These are phyloP conservation scores for Leccinum subspadiceum DNA, from an alignment of 1,284 basidiomycete genomes.

Conservation along the genomic window DNA sequence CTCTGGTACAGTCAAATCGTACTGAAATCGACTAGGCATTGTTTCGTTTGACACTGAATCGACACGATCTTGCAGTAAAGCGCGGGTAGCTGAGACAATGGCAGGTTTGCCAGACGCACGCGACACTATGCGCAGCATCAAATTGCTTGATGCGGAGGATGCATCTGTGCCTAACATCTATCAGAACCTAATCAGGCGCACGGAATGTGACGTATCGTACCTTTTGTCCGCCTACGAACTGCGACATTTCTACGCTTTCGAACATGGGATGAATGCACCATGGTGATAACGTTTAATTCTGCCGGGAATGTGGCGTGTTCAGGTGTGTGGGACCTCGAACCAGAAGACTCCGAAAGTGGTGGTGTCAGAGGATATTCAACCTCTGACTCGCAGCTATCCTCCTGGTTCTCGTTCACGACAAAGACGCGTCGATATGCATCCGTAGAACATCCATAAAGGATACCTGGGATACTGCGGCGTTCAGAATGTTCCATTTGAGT, in stretches of 20 bases:
- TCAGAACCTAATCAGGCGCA: slow-evolving; percentile 11
- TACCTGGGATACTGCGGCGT: slow-evolving; percentile 37
- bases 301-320: slow-evolving; percentile 31
- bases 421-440: slow-evolving; percentile 39
- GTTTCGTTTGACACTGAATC: slow-evolving; percentile 3
- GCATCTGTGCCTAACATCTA: slow-evolving; percentile 6
- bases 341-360: slow-evolving; percentile 65
- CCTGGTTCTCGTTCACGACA: slow-evolving; percentile 27
- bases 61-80: slow-evolving; percentile 28
- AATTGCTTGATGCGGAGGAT: slow-evolving; percentile 16
- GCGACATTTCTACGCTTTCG: slow-evolving; percentile 27
- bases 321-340: slow-evolving; percentile 59
- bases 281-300: slow-evolving; percentile 39
- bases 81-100: slow-evolving; percentile 44
- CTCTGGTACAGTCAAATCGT: slow-evolving; percentile 42
- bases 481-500: slow-evolving; percentile 8
- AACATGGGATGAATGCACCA: slow-evolving; percentile 25
- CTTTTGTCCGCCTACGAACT: slow-evolving; percentile 22
- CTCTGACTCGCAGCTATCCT: slow-evolving; percentile 50
- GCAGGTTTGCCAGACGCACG: slow-evolving; percentile 49
- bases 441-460: slow-evolving; percentile 44
- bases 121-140: slow-evolving; percentile 47
- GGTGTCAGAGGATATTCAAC: slow-evolving; percentile 69
- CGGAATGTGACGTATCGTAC: slow-evolving; percentile 19
- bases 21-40: slow-evolving; percentile 16